Conservation (phyloP, 805 yeast genomes). For the Hanseniaspora guilliermondii region DNA sequence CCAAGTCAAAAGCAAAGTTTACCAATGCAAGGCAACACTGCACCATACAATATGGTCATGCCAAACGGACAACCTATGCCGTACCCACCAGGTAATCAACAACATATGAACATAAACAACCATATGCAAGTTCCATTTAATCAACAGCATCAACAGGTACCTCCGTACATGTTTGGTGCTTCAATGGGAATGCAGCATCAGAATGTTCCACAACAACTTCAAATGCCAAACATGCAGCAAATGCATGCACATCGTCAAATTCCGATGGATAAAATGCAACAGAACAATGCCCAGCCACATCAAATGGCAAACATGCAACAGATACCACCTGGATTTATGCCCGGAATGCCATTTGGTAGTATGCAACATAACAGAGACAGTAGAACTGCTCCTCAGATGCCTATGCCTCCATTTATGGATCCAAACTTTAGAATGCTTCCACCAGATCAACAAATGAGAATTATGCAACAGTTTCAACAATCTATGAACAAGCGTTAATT, state of each 20-base stretch:
- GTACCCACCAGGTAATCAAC: conserved; percentile 7
- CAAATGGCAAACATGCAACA: conserved; percentile 1
- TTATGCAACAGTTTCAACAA: conserved; percentile 15
- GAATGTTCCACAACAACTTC: conserved; percentile 5
- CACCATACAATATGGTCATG: conserved; percentile 13
- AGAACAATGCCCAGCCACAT: neutral
- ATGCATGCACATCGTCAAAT: no score
- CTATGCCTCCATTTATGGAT: conserved; percentile 16
- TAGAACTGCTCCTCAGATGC: conserved; percentile 17
- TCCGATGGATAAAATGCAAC: neutral
- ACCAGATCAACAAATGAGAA: conserved; percentile 15
- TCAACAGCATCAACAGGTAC: neutral
- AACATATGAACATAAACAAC: conserved; percentile 17
- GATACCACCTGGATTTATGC: conserved; percentile 18
- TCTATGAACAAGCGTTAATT: conserved; percentile 1
- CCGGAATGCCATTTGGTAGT: conserved; percentile 20
- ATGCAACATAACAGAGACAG: conserved; percentile 19
- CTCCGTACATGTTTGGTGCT: neutral
- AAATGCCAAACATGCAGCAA: neutral
- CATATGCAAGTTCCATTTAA: conserved; percentile 12
- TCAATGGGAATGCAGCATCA: neutral
- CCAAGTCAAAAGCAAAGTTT: conserved; percentile 6
- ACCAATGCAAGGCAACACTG: neutral
- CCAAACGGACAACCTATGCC: conserved; percentile 16
- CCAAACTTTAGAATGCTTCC: conserved; percentile 15